These are phyloP conservation scores for Plasmodium berghei DNA, from an alignment of 169 alveolate genomes.

Conservation along the genomic window DNA sequence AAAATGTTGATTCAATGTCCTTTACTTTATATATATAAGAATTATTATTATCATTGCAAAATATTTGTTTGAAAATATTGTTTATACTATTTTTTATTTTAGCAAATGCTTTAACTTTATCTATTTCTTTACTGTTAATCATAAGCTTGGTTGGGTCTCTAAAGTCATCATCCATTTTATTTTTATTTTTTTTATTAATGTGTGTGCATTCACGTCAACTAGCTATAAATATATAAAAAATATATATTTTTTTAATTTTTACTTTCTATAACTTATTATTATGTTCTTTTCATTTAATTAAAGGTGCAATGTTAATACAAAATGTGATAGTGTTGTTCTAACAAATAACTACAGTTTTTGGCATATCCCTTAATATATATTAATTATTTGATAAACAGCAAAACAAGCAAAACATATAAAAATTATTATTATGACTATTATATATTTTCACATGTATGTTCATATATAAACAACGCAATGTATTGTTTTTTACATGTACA, in stretches of 20 bases:
- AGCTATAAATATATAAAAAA: no score
- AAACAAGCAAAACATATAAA: no score
- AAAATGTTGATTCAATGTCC: conserved; percentile 24
- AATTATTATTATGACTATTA: no score
- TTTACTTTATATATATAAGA: conserved; percentile 26
- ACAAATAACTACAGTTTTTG: no score
- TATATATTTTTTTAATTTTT: background rate
- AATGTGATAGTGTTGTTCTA: no score
- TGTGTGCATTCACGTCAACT: background rate
- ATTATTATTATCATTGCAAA: background rate
- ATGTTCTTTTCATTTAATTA: background rate
- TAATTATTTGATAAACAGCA: no score
- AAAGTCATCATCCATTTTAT: background rate
- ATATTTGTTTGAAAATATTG: conserved; percentile 10
- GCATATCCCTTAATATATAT: no score
- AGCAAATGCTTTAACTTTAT: background rate
- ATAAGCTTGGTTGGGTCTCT: conserved; percentile 17
- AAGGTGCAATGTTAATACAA: no score
- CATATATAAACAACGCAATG: no score
- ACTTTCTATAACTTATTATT: background rate
- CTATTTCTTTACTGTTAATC: conserved; percentile 42
- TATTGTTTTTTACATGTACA: no score
- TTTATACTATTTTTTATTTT: conserved; percentile 10
- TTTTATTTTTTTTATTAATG: background rate
- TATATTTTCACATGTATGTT: no score